A percentile compares a stretch with the other conserved stretches of the same genome.
phyloP scores from a whole-genome alignment of 192 early-diverging fungal species.

The Entophlyctis luteolus region DNA sequence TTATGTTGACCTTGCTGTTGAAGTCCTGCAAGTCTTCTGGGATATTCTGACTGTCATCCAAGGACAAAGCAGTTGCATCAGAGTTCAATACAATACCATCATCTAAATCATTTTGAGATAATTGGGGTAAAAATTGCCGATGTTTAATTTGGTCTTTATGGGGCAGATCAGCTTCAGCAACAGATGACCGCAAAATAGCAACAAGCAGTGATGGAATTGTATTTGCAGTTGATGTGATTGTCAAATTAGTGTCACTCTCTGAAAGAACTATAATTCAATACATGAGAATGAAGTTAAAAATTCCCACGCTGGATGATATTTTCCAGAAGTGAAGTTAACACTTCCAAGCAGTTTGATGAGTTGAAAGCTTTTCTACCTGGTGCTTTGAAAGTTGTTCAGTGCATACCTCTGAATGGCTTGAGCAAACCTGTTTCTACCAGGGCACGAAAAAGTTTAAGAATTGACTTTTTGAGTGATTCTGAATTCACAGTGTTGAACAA shows the following conservation, averaged over 20 bases:
- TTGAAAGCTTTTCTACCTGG: constrained; percentile 40
- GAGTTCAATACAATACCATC: neutral
- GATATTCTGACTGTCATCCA: neutral
- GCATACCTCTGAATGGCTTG: too few species aligned
- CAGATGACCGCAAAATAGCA: constrained; percentile 39
- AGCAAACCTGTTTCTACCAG: constrained; percentile 38
- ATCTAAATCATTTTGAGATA: neutral
- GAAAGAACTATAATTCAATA: too few species aligned
- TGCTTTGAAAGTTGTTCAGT: neutral
- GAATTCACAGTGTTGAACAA: constrained; percentile 20
- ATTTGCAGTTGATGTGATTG: constrained; percentile 30
- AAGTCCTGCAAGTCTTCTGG: neutral
- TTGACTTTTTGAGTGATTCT: constrained; percentile 35
- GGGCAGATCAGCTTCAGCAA: constrained; percentile 42
- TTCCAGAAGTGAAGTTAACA: constrained; percentile 37
- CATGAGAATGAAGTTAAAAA: too few species aligned
- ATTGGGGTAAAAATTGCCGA: neutral
- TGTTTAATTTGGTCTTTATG: constrained; percentile 21
- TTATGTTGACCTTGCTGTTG: neutral
- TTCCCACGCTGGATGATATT: constrained; percentile 30
- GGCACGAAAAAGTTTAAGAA: constrained; percentile 36
- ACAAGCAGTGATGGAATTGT: constrained; percentile 41
- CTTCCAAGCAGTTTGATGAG: constrained; percentile 31
- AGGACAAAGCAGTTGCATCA: neutral
- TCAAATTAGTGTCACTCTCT: constrained; percentile 21